phyloP scores from a whole-genome alignment of 768 basidiomycete species.

The Suillus decipiens region DNA sequence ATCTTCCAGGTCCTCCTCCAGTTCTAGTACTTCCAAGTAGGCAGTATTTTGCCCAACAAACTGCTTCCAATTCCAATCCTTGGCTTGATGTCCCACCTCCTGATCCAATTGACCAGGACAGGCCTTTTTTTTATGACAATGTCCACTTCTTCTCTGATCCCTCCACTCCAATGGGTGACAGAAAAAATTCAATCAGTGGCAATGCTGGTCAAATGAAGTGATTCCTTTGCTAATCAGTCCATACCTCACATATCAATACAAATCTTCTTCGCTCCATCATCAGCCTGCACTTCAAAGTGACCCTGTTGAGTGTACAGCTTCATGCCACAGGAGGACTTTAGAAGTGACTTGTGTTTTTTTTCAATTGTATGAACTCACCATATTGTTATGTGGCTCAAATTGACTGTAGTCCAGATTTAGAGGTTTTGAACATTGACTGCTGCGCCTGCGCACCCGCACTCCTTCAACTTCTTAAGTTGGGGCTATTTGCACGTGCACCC shows the following conservation, averaged over 20 bases:
- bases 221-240: neutral
- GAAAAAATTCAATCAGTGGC: neutral
- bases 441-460: neutral
- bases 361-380: neutral
- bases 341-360: neutral
- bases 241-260: neutral
- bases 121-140: neutral
- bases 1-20: slow-evolving; percentile 1
- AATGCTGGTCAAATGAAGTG: neutral
- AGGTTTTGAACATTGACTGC: neutral
- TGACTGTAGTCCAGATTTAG: neutral
- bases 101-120: neutral
- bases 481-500: neutral
- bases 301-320: neutral
- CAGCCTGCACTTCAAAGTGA: neutral
- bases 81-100: neutral
- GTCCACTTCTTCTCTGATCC: neutral
- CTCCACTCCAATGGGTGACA: neutral
- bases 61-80: neutral
- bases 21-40: neutral
- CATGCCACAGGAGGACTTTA: neutral
- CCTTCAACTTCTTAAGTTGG: neutral
- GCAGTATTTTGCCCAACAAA: neutral
- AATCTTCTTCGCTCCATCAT: neutral
- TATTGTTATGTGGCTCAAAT: neutral